Base-by-base conservation (phyloP, 75 land plant species). In the Chamaecyparis obtusa region DNA sequence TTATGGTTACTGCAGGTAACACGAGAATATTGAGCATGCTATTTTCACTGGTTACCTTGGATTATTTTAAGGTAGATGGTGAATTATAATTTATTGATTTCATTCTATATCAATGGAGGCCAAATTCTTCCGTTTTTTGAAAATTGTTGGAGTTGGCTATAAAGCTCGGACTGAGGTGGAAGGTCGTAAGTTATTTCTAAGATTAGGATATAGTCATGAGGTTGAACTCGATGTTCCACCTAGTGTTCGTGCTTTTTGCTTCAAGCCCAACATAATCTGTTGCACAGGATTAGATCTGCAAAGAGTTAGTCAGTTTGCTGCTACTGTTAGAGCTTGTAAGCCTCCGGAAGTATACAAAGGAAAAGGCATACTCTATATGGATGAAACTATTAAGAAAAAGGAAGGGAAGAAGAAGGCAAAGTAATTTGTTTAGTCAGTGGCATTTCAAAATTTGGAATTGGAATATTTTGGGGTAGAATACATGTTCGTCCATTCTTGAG, bases 291-390 rank as follows among this genome's bases (percentile, higher is more conserved):
- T 93, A 54, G 94, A 95, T 86, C 89, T 92, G 88, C 88, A 93
- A 14, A 88, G 90, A 87, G 92, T 92, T 8, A 88, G 86, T 30
- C 96, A 95, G 88, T 95, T 94, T 90, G 95, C 95, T 83, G 90
- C 91, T 43, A 57, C 91, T 84, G 89, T 95, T 39, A 87, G 96
- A 15, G 88, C 91, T 56, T 95, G 95, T 71, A 95, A 93, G 85
- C 96, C 95, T 39, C 96, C 95, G 27, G 96, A 95, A 78, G 91
- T 90, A 21, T 95, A 94, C 91, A 95, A 95, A 87, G 96, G 96
- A 46, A 95, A 95, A 88, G 95, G 96, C 30, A 94, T 95, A 30
- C 86, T 92, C 90, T 95, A 95, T 55, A 76, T 90, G 51, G 95
- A 95, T 87, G 96, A 94, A 85, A 94, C 94, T 71, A 86, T 95